Evolutionary conservation across 2,329 filamentous ascomycete genomes (phyloP).

Genomic region (Colletotrichum cordylinicola): DNA sequence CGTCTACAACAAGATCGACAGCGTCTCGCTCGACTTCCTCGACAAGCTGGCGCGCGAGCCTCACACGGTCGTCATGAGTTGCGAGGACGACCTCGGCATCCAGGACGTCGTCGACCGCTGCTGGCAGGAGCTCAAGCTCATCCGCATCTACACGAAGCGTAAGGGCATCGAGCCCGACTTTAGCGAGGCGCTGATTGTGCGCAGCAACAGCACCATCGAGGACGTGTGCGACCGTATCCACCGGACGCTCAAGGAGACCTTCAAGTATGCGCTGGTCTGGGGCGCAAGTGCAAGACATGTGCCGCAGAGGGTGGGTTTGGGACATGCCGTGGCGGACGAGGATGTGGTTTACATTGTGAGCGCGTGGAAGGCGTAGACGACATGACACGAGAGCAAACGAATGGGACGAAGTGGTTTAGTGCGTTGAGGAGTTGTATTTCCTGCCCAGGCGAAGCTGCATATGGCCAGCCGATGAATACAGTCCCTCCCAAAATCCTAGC

Average conservation of each 20-base stretch:
- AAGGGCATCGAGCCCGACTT: conserved; percentile 93
- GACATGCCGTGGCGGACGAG: conserved; percentile 77
- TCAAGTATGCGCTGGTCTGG: conserved; percentile 99
- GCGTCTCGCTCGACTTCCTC: conserved; percentile 90
- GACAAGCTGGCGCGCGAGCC: conserved; percentile 92
- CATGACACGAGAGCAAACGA: not conserved
- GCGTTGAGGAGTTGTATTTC: conserved; percentile 14
- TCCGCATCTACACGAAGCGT: conserved; percentile 95
- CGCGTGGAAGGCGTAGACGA: conserved; percentile 62
- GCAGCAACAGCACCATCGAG: conserved; percentile 87
- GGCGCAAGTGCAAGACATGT: conserved; percentile 94
- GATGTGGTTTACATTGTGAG: conserved; percentile 74
- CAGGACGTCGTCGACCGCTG: conserved; percentile 92
- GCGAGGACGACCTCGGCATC: conserved; percentile 92
- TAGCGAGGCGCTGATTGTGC: conserved; percentile 88
- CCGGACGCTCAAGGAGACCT: conserved; percentile 93
- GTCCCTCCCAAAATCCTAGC: conserved; percentile 1
- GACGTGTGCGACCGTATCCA: conserved; percentile 98
- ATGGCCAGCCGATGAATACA: conserved; percentile 13
- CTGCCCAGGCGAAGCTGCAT: not conserved
- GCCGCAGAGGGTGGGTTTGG: conserved; percentile 88
- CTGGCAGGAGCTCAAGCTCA: conserved; percentile 90
- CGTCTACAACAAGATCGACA: conserved; percentile 99
- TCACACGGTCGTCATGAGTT: conserved; percentile 95
- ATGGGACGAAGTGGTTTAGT: not conserved